phyloP scores from a whole-genome alignment of 1,139 yeast species.

The Suhomyces anneliseae region DNA sequence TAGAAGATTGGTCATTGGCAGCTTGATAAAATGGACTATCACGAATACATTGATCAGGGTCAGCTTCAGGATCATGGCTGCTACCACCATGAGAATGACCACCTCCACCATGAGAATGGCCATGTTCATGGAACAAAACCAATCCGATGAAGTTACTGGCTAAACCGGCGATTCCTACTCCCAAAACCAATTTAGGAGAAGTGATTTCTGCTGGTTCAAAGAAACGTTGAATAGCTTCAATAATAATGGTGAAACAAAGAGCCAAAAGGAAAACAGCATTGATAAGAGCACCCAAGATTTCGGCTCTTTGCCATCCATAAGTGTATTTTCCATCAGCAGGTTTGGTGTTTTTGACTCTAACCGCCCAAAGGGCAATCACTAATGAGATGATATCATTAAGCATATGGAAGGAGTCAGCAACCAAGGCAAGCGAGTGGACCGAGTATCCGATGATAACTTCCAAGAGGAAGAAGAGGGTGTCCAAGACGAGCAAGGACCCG shows the following conservation, averaged over 20 bases:
- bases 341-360: constrained; percentile 76
- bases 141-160: constrained; percentile 81
- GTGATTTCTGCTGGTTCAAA: constrained; percentile 75
- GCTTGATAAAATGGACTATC: constrained; percentile 3
- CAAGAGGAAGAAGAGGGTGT: constrained; percentile 77
- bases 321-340: constrained; percentile 88
- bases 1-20: constrained; percentile 21
- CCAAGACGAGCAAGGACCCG: constrained; percentile 68
- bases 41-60: constrained; percentile 28
- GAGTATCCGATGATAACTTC: constrained; percentile 86
- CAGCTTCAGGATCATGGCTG: constrained; percentile 15
- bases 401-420: constrained; percentile 98
- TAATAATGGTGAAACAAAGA: constrained; percentile 84
- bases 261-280: constrained; percentile 93
- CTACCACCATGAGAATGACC: constrained; percentile 13
- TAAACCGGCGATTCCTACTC: constrained; percentile 83
- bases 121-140: constrained; percentile 88
- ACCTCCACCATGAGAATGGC: constrained; percentile 60
- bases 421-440: constrained; percentile 87
- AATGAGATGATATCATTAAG: constrained; percentile 89
- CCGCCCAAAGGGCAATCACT: constrained; percentile 95
- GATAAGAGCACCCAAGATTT: constrained; percentile 87
- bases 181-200: constrained; percentile 76
- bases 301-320: constrained; percentile 97
- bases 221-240: constrained; percentile 90